Evolutionary conservation across 1,139 yeast species (phyloP), one percentile per base, ranked within the genome.

Genomic region (Kodamaea anthophila): DNA sequence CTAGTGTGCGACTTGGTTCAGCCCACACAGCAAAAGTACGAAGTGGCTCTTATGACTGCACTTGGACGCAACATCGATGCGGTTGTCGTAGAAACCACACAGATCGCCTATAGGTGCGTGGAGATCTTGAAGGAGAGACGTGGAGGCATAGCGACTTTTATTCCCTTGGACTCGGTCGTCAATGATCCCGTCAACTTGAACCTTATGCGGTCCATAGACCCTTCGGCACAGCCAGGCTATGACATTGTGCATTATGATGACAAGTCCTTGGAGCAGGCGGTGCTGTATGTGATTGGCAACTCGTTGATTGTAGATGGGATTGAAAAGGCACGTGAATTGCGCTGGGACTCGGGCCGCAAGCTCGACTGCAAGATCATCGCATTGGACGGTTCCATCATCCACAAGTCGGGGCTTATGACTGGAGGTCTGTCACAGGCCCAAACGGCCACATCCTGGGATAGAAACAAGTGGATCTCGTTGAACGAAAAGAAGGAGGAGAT

Each of bases 351-450:
- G 9, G 32, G 37, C 4, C 56, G 58, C 22, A 61, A 65, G 4
- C 51, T 85, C 13, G 71, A 70, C 21, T 77, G 75, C 31, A 86
- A 82, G 49, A 67, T 84, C 26, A 94, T 88, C 2, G 75, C 96
- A 1, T 47, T 85, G 7, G 87, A 86, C 30, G 98, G 98, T 1
- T 74, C 94, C 0, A 65, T 87, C 19, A 83, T 91, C 33, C 91
- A 86, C 49, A 77, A 74, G 45, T 79, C 91, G 8, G 96, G 96
- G 6, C 64, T 87, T 27, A 85, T 91, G 94, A 83, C 97, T 9
- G 97, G 96, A 55, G 97, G 97, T 41, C 55, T 56, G 46, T n/a
- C n/a, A n/a, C 47, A 60, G 60, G 24, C 60, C 43, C 43, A 67
- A 54, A 58, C 56, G 24, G 47, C 55, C 3, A 22, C 53, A 36